Conservation (phyloP, 2,329 filamentous ascomycete species). For the Ascomycota sp. region DNA sequence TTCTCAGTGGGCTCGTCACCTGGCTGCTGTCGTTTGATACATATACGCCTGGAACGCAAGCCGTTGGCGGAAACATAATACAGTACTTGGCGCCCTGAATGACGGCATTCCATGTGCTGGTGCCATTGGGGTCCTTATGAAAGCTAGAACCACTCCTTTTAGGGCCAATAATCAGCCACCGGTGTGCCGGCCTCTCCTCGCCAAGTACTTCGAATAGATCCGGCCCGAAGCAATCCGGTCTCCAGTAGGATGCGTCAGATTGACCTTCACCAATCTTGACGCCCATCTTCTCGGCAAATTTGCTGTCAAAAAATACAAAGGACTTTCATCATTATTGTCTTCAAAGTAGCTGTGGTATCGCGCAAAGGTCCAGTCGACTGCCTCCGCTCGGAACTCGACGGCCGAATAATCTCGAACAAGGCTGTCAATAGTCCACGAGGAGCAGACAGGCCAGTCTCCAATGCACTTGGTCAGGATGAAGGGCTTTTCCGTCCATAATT, state of each 20-base stretch:
- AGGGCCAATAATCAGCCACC: slow-evolving; percentile 85
- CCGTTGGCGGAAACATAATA: slow-evolving; percentile 85
- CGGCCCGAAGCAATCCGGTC: slow-evolving; percentile 64
- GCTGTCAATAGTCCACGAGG: slow-evolving; percentile 50
- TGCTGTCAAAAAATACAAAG: slow-evolving; percentile 83
- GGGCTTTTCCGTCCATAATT: slow-evolving; percentile 56
- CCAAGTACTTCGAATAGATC: slow-evolving; percentile 72
- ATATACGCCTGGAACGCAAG: slow-evolving; percentile 70
- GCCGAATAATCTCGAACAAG: slow-evolving; percentile 44
- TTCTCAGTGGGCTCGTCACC: slow-evolving; percentile 82
- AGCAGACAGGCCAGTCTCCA: slow-evolving; percentile 59
- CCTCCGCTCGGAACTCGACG: slow-evolving; percentile 67
- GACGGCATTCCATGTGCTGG: slow-evolving; percentile 85
- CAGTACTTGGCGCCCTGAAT: slow-evolving; percentile 85
- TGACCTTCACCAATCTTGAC: slow-evolving; percentile 35
- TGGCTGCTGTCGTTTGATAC: slow-evolving; percentile 80
- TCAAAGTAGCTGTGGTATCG: slow-evolving; percentile 70
- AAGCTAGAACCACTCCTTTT: slow-evolving; percentile 80
- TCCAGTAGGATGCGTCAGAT: slow-evolving; percentile 44
- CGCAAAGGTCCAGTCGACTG: slow-evolving; percentile 77
- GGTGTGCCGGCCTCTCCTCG: slow-evolving; percentile 59
- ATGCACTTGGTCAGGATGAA: slow-evolving; percentile 77
- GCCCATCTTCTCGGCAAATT: slow-evolving; percentile 71
- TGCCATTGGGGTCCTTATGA: slow-evolving; percentile 62
- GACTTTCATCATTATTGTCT: slow-evolving; percentile 65